Conservation (phyloP, 208 protist genomes). For the Acanthamoeba triangularis region DNA sequence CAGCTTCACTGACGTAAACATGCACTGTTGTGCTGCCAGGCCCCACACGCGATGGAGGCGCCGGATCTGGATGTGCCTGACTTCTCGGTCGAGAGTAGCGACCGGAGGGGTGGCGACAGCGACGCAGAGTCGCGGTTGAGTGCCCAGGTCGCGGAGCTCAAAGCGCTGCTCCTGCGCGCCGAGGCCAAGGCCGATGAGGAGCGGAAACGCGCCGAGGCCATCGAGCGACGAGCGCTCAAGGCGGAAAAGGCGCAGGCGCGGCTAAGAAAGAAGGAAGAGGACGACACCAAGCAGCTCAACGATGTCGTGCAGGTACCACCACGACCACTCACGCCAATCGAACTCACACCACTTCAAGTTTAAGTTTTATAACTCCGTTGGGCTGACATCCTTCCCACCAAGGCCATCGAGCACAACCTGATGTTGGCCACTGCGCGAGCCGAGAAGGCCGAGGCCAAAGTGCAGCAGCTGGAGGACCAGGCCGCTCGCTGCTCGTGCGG, state of each 20-base stretch:
- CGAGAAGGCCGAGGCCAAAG: conserved; percentile 69
- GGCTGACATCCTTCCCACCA: not conserved
- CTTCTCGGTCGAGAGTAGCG: not conserved
- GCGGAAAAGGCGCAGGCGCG: conserved; percentile 53
- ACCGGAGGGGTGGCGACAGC: not conserved
- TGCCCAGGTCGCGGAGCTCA: not conserved
- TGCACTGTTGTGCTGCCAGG: not conserved
- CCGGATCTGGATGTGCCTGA: not conserved
- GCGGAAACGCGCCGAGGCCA: not conserved
- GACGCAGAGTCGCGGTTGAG: not conserved
- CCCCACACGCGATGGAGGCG: not conserved
- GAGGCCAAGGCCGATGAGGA: conserved; percentile 30
- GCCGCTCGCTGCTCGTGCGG: conserved; percentile 4
- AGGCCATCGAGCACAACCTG: conserved; percentile 64
- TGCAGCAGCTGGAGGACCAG: conserved; percentile 59
- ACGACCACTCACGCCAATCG: not conserved
- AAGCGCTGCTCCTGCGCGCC: conserved; percentile 17
- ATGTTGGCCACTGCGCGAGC: conserved; percentile 56
- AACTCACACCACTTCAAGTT: not conserved
- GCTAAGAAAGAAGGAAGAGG: conserved; percentile 61
- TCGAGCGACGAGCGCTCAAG: conserved; percentile 62
- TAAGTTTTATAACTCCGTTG: too few relatives aligned
- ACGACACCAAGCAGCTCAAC: conserved; percentile 73
- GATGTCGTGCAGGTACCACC: conserved; percentile 65
- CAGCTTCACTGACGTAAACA: not conserved